Base-by-base conservation (phyloP, 2,329 filamentous ascomycete genomes). In the Didymella lethalis region DNA sequence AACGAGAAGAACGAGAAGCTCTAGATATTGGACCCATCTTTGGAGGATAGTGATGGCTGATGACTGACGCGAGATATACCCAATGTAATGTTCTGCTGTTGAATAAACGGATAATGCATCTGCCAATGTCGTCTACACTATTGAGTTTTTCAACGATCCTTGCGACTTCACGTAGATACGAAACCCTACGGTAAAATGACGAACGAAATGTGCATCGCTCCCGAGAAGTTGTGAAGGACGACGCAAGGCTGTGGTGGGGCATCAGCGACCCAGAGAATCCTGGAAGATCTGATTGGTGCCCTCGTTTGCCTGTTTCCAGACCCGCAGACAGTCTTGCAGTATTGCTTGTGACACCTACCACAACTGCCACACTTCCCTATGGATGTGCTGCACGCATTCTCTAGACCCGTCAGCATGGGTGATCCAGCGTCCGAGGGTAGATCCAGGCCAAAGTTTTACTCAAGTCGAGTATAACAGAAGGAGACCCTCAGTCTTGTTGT, bases 1-100 rank as follows among this genome's bases (percentile, higher is more conserved):
- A 57, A 65, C 32, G 68, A 67, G 57, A 70, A 70, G 65, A 68
- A 61, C 29, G 65, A 70, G 57, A 70, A 68, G 48, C 25, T 23
- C 11, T 57, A 48, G 32, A 40, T 41, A 32, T 5, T 7, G 8
- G 16, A 7, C n/a, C 4, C 6, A 8, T 26, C 23, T 20, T 3
- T 5, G 4, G 1, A 20, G 8, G 6, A 25, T 16, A 28, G 34
- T 6, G 0, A 47, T 25, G 8, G 12, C 7, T 16, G 10, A 43
- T 38, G 43, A 23, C 28, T 28, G 44, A 28, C 11, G 18, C 20
- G 34, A 57, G 14, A 38, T 44, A 57, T 57, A 56, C 54, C 54
- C 54, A 40, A 32, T 25, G 11, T 10, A 48, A 44, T 28, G 7
- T 34, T 14, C 25, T 26, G 18, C 28, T 45, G 25, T 28, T 14